These are phyloP conservation scores for Ulvella scutata DNA, from an alignment of 139 green algal species.

Conservation along the genomic window DNA sequence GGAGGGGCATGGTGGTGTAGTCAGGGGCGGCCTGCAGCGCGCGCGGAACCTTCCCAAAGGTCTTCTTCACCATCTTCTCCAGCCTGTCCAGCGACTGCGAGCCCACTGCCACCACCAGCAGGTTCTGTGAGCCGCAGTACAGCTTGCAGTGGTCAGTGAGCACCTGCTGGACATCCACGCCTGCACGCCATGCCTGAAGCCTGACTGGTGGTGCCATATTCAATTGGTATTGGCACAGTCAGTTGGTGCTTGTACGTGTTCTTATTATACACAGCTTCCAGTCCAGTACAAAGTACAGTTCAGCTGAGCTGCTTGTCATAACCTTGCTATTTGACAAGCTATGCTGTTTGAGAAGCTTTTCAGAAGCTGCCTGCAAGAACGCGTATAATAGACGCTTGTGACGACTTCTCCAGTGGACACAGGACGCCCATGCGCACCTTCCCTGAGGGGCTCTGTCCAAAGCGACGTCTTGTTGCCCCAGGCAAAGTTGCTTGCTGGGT, in stretches of 20 bases:
- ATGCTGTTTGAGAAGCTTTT: slow-evolving; percentile 67
- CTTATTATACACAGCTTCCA: too few relatives aligned
- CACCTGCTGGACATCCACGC: neutral
- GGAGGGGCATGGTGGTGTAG: neutral
- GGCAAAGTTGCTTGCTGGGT: slow-evolving; percentile 74
- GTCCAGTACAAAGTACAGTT: too few relatives aligned
- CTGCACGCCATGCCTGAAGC: neutral
- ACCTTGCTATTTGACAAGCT: too few relatives aligned
- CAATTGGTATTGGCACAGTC: too few relatives aligned
- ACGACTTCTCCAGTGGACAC: too few relatives aligned
- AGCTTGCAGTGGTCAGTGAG: slow-evolving; percentile 15
- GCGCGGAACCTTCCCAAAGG: neutral
- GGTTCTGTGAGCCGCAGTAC: slow-evolving; percentile 79
- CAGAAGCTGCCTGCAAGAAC: too few relatives aligned
- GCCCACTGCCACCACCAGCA: slow-evolving; percentile 77
- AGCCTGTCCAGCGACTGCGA: slow-evolving; percentile 62
- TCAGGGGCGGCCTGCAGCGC: neutral
- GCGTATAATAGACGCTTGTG: too few relatives aligned
- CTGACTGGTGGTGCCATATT: too few relatives aligned
- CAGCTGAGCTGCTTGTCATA: too few relatives aligned
- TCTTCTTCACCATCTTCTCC: slow-evolving; percentile 11
- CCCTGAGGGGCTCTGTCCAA: slow-evolving; percentile 33
- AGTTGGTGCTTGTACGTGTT: too few relatives aligned
- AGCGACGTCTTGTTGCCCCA: slow-evolving; percentile 81
- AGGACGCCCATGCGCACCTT: slow-evolving; percentile 50